phyloP scores from a whole-genome alignment of 495 filamentous ascomycete genomes.

The Umbilicaria muhlenbergii region DNA sequence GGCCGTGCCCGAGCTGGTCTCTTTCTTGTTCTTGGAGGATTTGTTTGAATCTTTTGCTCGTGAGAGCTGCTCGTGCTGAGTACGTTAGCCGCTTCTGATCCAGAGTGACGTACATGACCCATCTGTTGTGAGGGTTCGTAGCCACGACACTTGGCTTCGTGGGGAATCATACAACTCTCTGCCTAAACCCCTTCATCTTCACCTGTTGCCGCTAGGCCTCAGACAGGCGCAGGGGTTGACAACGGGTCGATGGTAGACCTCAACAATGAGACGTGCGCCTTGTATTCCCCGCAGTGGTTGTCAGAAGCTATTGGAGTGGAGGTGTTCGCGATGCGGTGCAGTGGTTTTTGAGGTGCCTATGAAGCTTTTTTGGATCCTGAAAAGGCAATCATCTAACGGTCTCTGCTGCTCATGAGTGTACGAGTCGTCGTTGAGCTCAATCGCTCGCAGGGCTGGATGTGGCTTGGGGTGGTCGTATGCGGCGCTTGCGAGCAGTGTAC shows the following conservation, averaged over 20 bases:
- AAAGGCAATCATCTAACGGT: too few relatives aligned
- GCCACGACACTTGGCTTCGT: constrained; percentile 10
- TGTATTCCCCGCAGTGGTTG: too few relatives aligned
- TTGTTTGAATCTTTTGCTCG: constrained; percentile 84
- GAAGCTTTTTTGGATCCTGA: too few relatives aligned
- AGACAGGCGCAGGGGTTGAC: not conserved
- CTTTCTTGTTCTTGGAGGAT: constrained; percentile 82
- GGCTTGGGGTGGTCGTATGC: too few relatives aligned
- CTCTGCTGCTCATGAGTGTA: too few relatives aligned
- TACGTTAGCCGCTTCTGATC: constrained; percentile 15
- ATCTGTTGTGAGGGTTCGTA: constrained; percentile 11
- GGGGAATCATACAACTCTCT: constrained; percentile 74
- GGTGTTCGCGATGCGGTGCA: too few relatives aligned
- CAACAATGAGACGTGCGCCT: not conserved
- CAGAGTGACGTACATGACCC: constrained; percentile 9
- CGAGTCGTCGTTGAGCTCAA: too few relatives aligned
- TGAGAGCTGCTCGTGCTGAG: constrained; percentile 77
- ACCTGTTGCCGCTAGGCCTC: not conserved
- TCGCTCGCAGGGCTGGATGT: too few relatives aligned
- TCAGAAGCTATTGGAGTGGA: too few relatives aligned
- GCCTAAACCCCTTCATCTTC: constrained; percentile 95
- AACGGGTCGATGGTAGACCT: not conserved
- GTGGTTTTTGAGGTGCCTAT: too few relatives aligned
- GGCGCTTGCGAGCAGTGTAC: too few relatives aligned
- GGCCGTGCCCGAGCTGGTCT: constrained; percentile 61